Evolutionary conservation across 257 asterid genomes (phyloP).

Genomic region (Nicotiana tabacum): DNA sequence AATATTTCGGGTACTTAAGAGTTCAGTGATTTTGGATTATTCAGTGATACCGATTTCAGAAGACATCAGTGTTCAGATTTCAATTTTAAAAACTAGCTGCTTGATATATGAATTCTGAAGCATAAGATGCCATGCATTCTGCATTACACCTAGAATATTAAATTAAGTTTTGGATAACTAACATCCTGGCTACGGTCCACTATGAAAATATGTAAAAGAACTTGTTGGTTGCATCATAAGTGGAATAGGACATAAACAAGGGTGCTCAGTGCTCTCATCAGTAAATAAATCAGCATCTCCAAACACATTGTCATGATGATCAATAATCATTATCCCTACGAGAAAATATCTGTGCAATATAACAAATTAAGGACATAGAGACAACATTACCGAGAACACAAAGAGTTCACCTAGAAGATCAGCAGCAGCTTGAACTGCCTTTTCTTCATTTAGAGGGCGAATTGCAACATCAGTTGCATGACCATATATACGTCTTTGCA

Average conservation of each 20-base stretch:
- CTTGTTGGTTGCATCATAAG: background rate
- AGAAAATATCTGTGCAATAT: background rate
- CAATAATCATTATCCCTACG: background rate
- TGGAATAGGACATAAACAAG: background rate
- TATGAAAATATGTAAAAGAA: background rate
- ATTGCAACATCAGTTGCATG: slow-evolving; percentile 69
- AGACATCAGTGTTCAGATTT: background rate
- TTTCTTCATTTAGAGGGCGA: slow-evolving; percentile 86
- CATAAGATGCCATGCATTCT: background rate
- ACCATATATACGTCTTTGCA: slow-evolving; percentile 83
- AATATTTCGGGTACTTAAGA: background rate
- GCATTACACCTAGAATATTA: background rate
- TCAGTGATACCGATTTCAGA: background rate
- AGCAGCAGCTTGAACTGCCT: slow-evolving; percentile 89
- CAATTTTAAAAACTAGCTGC: background rate
- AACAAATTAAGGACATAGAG: background rate
- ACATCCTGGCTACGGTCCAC: background rate
- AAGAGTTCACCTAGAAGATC: slow-evolving; percentile 83
- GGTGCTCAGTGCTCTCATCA: background rate
- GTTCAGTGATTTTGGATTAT: background rate
- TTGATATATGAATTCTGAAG: background rate
- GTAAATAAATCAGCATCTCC: background rate
- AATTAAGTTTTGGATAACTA: background rate
- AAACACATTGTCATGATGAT: background rate
- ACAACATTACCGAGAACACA: slow-evolving; percentile 51